A percentile compares a stretch with the other conserved stretches of the same genome.
Conservation (phyloP, 1,284 basidiomycete genomes). For the Cutaneotrichosporon mucoides region DNA sequence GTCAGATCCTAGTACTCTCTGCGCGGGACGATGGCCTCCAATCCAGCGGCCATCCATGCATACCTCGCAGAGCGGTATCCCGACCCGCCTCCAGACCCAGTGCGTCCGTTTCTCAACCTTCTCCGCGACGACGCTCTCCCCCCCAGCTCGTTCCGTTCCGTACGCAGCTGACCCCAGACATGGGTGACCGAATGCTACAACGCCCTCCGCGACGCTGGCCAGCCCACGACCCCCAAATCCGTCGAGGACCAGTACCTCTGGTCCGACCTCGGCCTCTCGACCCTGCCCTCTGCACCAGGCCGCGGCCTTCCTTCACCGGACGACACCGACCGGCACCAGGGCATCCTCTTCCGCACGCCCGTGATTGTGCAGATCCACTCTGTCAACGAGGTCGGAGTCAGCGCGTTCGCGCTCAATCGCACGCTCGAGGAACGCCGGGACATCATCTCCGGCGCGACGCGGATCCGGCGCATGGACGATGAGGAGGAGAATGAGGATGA, state of each 20-base stretch:
- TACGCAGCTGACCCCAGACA: slow-evolving; percentile 17
- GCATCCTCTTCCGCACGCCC: slow-evolving; percentile 29
- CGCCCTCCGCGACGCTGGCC: slow-evolving; percentile 25
- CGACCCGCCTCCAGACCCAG: not conserved
- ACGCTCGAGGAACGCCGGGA: slow-evolving; percentile 43
- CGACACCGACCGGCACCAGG: slow-evolving; percentile 15
- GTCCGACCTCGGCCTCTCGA: slow-evolving; percentile 31
- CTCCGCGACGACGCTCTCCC: not conserved
- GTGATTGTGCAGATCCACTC: slow-evolving; percentile 39
- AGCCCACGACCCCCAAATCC: slow-evolving; percentile 14
- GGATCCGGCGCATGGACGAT: slow-evolving; percentile 43
- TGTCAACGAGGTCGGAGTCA: slow-evolving; percentile 41
- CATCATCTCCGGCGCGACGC: slow-evolving; percentile 38
- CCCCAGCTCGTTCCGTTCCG: no score
- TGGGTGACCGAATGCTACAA: slow-evolving; percentile 34
- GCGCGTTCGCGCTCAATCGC: slow-evolving; percentile 41
- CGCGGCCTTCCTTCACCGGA: slow-evolving; percentile 12
- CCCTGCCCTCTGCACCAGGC: slow-evolving; percentile 11
- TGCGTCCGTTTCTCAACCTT: not conserved
- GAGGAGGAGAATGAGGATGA: slow-evolving; percentile 23
- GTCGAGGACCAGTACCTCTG: slow-evolving; percentile 38
- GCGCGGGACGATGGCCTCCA: not conserved
- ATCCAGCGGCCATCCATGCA: not conserved
- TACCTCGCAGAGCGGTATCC: not conserved
- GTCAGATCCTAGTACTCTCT: not conserved